Evolutionary conservation across 352 stramenopile genomes (phyloP).

Genomic region (Phytophthora niederhauseri): DNA sequence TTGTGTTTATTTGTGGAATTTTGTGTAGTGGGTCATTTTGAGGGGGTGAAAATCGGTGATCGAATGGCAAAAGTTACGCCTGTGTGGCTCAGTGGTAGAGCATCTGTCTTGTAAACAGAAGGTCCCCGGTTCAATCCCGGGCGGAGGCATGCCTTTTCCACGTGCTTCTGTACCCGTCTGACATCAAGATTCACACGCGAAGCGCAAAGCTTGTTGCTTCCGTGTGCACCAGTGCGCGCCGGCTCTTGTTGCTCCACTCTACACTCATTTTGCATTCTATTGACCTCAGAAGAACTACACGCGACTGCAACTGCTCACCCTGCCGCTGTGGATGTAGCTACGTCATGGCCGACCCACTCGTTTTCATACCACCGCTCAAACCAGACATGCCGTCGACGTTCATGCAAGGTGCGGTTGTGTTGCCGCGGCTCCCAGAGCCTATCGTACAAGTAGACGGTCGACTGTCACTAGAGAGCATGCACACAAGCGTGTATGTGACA

Average conservation of each 20-base stretch:
- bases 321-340: too few species aligned
- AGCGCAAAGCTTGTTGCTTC: not conserved
- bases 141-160: slow-evolving; percentile 26
- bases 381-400: too few species aligned
- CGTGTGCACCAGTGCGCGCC: not conserved
- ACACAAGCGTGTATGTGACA: too few species aligned
- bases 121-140: slow-evolving; percentile 43
- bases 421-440: too few species aligned
- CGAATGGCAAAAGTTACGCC: slow-evolving; percentile 15
- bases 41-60: not conserved
- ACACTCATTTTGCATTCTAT: not conserved
- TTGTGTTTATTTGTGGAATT: not conserved
- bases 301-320: too few species aligned
- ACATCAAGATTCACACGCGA: not conserved
- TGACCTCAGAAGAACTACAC: too few species aligned
- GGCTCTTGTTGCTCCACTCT: not conserved
- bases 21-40: not conserved
- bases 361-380: too few species aligned
- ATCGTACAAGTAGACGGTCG: too few species aligned
- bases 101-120: slow-evolving; percentile 50
- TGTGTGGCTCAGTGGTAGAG: slow-evolving; percentile 45
- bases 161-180: slow-evolving; percentile 2
- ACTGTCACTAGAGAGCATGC: too few species aligned
- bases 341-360: too few species aligned
- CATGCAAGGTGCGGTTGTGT: too few species aligned